phyloP scores from a whole-genome alignment of 2,329 filamentous ascomycete species.

The Aureobasidium pullulans region DNA sequence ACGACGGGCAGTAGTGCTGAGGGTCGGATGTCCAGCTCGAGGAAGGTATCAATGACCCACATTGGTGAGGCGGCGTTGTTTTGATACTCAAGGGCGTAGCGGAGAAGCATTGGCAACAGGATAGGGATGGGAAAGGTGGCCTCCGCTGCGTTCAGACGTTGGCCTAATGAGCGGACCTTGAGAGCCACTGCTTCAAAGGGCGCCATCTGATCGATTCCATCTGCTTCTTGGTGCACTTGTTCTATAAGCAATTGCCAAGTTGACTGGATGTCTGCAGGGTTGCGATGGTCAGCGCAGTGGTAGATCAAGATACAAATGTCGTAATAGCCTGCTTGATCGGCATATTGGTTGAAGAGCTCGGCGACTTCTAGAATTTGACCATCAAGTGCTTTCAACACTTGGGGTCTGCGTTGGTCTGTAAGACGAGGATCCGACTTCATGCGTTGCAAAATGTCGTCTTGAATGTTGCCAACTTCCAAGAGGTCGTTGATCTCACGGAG shows the following conservation, averaged over 20 bases:
- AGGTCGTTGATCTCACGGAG: constrained; percentile 78
- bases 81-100: constrained; percentile 45
- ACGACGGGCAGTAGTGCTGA: constrained; percentile 56
- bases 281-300: constrained; percentile 84
- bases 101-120: constrained; percentile 50
- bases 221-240: constrained; percentile 49
- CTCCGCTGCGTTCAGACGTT: constrained; percentile 35
- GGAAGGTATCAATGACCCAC: constrained; percentile 60
- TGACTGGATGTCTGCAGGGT: constrained; percentile 70
- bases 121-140: constrained; percentile 29
- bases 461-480: constrained; percentile 88
- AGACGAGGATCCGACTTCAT: constrained; percentile 68
- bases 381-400: constrained; percentile 63
- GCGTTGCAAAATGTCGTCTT: constrained; percentile 80
- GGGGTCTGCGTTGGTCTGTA: constrained; percentile 51
- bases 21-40: constrained; percentile 54
- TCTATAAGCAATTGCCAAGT: constrained; percentile 82
- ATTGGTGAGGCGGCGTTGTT: constrained; percentile 40
- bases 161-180: constrained; percentile 50
- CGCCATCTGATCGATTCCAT: constrained; percentile 39
- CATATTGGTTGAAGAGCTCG: constrained; percentile 89
- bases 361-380: constrained; percentile 71
- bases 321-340: constrained; percentile 85
- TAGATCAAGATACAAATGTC: constrained; percentile 91
- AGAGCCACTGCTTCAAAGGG: constrained; percentile 66